Conservation (phyloP, 768 basidiomycete genomes). For the Russula brevipes region DNA sequence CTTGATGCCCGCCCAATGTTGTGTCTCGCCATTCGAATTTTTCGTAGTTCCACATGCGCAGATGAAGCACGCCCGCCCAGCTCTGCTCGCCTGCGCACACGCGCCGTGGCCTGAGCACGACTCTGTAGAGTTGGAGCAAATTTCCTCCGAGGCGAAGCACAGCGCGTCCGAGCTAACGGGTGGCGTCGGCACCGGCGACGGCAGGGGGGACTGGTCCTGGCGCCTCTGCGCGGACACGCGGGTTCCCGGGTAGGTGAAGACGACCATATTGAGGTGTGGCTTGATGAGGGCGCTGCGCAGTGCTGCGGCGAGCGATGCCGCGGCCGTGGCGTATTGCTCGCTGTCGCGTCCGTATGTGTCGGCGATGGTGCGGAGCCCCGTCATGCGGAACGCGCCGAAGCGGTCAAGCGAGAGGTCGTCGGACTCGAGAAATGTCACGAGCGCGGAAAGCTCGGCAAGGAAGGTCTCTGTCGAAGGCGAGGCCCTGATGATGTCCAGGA, state of each 20-base stretch:
- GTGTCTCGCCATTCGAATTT: slow-evolving; percentile 49
- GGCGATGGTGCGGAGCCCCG: slow-evolving; percentile 46
- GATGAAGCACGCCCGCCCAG: slow-evolving; percentile 48
- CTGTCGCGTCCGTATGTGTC: slow-evolving; percentile 45
- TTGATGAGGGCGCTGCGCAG: slow-evolving; percentile 42
- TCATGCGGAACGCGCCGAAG: slow-evolving; percentile 63
- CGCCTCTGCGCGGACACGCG: slow-evolving; percentile 33
- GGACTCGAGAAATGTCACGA: slow-evolving; percentile 50
- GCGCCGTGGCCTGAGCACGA: slow-evolving; percentile 66
- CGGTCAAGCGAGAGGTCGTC: slow-evolving; percentile 37
- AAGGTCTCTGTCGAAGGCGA: slow-evolving; percentile 38
- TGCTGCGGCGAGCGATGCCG: slow-evolving; percentile 42
- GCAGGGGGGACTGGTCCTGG: slow-evolving; percentile 37
- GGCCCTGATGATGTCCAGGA: slow-evolving; percentile 40
- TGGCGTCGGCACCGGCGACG: slow-evolving; percentile 43
- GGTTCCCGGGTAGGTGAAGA: slow-evolving; percentile 44
- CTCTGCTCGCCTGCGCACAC: slow-evolving; percentile 56
- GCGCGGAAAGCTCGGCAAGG: slow-evolving; percentile 40
- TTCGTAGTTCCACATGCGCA: slow-evolving; percentile 47
- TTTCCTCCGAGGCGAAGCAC: slow-evolving; percentile 52
- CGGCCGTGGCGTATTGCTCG: slow-evolving; percentile 49
- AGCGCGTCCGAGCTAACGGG: slow-evolving; percentile 57
- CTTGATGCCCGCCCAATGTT: slow-evolving; percentile 67
- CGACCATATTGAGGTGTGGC: slow-evolving; percentile 42
- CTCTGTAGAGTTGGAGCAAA: slow-evolving; percentile 58